A percentile compares a stretch with the other conserved stretches of the same genome.
phyloP scores from a whole-genome alignment of 495 filamentous ascomycete species.

The Friedmanniomyces endolithicus region DNA sequence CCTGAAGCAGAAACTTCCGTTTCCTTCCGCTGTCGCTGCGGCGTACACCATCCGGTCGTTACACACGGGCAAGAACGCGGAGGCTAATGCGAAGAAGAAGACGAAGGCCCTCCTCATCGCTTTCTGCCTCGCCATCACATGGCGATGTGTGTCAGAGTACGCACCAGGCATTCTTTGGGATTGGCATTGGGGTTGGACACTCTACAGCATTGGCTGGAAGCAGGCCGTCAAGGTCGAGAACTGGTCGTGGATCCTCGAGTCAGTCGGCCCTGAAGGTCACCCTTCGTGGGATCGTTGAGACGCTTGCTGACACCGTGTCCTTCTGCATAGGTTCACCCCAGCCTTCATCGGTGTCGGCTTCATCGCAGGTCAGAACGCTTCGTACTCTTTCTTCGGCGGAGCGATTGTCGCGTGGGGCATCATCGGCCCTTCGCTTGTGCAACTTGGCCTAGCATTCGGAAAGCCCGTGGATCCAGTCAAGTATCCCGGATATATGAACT shows the following conservation, averaged over 20 bases:
- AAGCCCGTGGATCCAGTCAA: neutral
- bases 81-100: slow-evolving; percentile 12
- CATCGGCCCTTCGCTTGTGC: slow-evolving; percentile 5
- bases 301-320: too few relatives aligned
- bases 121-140: slow-evolving; percentile 8
- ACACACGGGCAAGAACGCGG: slow-evolving; percentile 12
- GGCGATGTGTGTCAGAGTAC: slow-evolving; percentile 9
- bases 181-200: slow-evolving; percentile 16
- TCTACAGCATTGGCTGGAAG: slow-evolving; percentile 14
- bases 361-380: slow-evolving; percentile 7
- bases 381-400: slow-evolving; percentile 13
- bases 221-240: slow-evolving; percentile 13
- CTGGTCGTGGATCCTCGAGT: slow-evolving; percentile 13
- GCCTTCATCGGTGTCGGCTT: slow-evolving; percentile 13
- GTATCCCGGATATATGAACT: slow-evolving; percentile 13
- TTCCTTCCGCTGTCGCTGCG: slow-evolving; percentile 8
- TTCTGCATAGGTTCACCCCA: neutral
- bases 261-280: too few relatives aligned
- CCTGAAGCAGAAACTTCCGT: slow-evolving; percentile 10
- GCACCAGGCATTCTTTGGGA: slow-evolving; percentile 12
- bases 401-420: slow-evolving; percentile 10
- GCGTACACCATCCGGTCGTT: slow-evolving; percentile 9
- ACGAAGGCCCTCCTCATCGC: slow-evolving; percentile 5
- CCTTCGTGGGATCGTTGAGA: too few relatives aligned
- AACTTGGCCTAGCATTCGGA: slow-evolving; percentile 1